Evolutionary conservation across 1,139 yeast genomes (phyloP).

Genomic region (Taphrina confusa): DNA sequence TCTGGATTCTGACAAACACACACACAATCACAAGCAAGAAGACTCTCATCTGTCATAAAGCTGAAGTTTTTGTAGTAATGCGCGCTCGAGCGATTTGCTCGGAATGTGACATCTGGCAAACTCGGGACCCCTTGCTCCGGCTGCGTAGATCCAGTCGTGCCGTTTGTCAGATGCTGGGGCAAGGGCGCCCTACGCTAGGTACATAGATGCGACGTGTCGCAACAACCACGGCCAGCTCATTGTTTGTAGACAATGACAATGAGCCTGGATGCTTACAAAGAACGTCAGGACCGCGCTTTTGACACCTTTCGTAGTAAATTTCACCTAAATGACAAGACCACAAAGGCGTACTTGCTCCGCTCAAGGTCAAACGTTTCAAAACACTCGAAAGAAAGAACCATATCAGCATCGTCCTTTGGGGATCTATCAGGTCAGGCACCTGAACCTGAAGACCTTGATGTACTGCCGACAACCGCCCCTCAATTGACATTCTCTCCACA

Average conservation of each 20-base stretch:
- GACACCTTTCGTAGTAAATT: conserved; percentile 27
- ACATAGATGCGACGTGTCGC: conserved; percentile 8
- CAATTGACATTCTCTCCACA: conserved; percentile 1
- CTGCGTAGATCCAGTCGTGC: too few relatives aligned
- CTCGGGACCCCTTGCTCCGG: not conserved
- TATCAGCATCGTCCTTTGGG: conserved; percentile 5
- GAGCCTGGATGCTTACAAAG: conserved; percentile 32
- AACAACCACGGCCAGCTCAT: not conserved
- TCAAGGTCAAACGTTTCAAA: not conserved
- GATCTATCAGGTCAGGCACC: not conserved
- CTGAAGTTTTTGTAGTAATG: too few relatives aligned
- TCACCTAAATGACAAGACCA: not conserved
- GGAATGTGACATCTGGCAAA: not conserved
- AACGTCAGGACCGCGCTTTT: conserved; percentile 18
- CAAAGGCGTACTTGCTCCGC: not conserved
- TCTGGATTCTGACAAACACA: too few relatives aligned
- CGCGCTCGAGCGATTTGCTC: too few relatives aligned
- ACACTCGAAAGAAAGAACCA: not conserved
- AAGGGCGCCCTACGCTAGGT: too few relatives aligned
- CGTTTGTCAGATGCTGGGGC: too few relatives aligned
- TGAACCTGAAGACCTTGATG: not conserved
- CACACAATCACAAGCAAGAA: too few relatives aligned
- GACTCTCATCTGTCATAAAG: too few relatives aligned
- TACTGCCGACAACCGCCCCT: not conserved
- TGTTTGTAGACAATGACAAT: conserved; percentile 9